Percentiles rank a stretch among this genome's conserved stretches.
Conservation (phyloP, 495 filamentous ascomycete genomes). For the Platismatia glauca region DNA sequence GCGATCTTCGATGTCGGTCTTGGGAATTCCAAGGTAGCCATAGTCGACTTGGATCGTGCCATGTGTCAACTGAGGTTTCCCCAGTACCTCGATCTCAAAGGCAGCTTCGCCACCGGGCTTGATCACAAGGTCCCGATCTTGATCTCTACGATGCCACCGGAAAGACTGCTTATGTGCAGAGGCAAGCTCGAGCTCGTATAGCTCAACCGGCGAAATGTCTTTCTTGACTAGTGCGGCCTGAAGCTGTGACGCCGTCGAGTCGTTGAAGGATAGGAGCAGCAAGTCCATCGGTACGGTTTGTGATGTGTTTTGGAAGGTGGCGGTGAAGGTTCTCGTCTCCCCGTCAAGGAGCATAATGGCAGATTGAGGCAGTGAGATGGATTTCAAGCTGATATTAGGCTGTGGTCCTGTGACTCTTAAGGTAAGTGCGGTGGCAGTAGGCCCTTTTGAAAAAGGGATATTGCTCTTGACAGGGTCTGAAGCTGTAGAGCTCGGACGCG, state of each 20-base stretch:
- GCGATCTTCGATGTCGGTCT: slow-evolving; percentile 52
- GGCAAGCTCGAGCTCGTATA: slow-evolving; percentile 78
- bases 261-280: slow-evolving; percentile 76
- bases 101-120: slow-evolving; percentile 57
- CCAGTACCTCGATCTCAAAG: slow-evolving; percentile 77
- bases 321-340: slow-evolving; percentile 64
- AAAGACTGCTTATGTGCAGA: slow-evolving; percentile 66
- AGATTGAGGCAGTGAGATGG: slow-evolving; percentile 69
- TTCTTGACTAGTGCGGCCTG: slow-evolving; percentile 66
- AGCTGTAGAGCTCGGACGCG: slow-evolving; percentile 50
- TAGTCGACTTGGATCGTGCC: slow-evolving; percentile 80
- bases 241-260: slow-evolving; percentile 71
- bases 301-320: slow-evolving; percentile 75
- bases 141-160: slow-evolving; percentile 47
- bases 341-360: slow-evolving; percentile 89
- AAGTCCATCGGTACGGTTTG: slow-evolving; percentile 64
- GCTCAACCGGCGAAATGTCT: slow-evolving; percentile 63
- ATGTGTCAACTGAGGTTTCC: slow-evolving; percentile 75
- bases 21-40: slow-evolving; percentile 55
- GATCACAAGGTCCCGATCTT: slow-evolving; percentile 47
- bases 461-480: slow-evolving; percentile 31
- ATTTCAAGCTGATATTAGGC: slow-evolving; percentile 65
- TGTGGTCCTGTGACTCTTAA: slow-evolving; percentile 69
- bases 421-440: slow-evolving; percentile 36
- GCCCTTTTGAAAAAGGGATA: slow-evolving; percentile 24